Base-by-base conservation (phyloP, 2,329 filamentous ascomycete species). In the Hymenoscyphus linearis region DNA sequence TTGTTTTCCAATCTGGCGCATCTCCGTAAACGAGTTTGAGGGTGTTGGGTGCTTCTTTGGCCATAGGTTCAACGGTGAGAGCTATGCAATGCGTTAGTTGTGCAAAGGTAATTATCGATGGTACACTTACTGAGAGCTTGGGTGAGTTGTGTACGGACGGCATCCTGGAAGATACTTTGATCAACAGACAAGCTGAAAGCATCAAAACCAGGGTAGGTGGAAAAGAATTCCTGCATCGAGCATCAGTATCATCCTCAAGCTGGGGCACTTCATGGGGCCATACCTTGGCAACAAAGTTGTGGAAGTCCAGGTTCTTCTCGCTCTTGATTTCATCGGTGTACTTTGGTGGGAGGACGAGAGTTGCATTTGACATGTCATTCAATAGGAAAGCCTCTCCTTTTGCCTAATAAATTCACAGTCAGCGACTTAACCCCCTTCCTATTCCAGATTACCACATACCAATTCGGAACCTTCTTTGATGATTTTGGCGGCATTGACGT, bases 1-100 rank as follows among this genome's bases (percentile, higher is more conserved):
- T 66, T 1, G 74, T 66, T 12, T 71, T 71, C 78, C 79, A 81
- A 60, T 77, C 76, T 71, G 64, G 22, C 9, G 37, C 63, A 25
- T 66, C 63, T 10, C 74, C 74, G 26, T 73, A 71, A 27, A 75
- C 69, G 27, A 73, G 70, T 34, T 73, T 67, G 1, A 76, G 55
- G 0, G 73, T 70, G 2, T 64, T 64, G 1, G 68, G 66, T 7
- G 74, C 73, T 63, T 77, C 74, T 34, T 75, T 71, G 18, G 75
- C 70, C 1, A 77, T 67, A 35, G 75, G 73, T 16, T 66, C 64
- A 3, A 74, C 74, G 3, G 76, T 67, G 44, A 76, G 65, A 54
- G 59, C 63, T 61, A 35, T 16, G 2, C 12, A 14, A 53, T 14
- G 34, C 3, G 26, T 25, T 50, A 25, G 50, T 36, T 31, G 18